These are phyloP conservation scores for Austropuccinia psidii DNA, from an alignment of 1,284 basidiomycete species.

Conservation along the genomic window DNA sequence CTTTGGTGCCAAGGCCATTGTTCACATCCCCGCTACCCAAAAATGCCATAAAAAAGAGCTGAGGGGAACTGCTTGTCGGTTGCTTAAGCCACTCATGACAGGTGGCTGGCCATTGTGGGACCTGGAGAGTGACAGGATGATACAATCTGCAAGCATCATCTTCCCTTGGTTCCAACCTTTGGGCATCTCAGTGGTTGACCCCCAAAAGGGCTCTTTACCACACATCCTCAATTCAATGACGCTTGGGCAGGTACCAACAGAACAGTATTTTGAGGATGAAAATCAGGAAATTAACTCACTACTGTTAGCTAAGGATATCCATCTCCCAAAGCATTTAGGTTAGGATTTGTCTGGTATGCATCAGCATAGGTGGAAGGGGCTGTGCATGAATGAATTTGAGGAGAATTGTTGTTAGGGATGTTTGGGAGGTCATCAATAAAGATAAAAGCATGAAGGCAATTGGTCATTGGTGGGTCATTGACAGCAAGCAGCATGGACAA, in stretches of 20 bases:
- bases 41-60: background rate
- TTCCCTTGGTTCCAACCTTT: too few relatives aligned
- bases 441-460: background rate
- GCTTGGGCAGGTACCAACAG: background rate
- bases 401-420: background rate
- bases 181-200: too few relatives aligned
- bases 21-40: background rate
- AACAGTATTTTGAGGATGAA: background rate
- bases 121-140: too few relatives aligned
- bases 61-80: background rate
- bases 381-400: background rate
- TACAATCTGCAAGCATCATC: too few relatives aligned
- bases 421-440: background rate
- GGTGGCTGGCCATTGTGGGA: background rate
- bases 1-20: background rate
- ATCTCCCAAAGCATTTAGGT: background rate
- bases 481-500: background rate
- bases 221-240: background rate
- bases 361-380: background rate
- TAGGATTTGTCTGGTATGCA: background rate
- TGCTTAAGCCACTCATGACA: background rate
- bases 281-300: background rate
- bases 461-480: background rate
- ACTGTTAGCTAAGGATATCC: background rate
- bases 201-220: background rate